Conservation (phyloP, 2,329 filamentous ascomycete genomes). For the Pseudogymnoascus sp. region DNA sequence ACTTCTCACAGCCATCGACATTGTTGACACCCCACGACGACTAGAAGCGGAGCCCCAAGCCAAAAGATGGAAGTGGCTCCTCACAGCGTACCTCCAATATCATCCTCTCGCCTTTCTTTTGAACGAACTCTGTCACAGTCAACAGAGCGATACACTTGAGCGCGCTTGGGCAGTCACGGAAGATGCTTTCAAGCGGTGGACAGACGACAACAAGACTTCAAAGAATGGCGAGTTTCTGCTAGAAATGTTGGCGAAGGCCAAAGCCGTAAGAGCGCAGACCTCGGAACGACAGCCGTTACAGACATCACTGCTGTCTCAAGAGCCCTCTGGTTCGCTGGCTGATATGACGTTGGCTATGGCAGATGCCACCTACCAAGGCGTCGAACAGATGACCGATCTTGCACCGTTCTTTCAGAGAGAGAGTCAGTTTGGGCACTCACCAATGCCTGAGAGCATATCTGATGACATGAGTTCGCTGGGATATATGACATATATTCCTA, state of each 20-base stretch:
- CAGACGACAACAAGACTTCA: neutral
- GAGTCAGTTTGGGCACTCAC: neutral
- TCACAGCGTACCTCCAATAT: neutral
- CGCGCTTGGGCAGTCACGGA: neutral
- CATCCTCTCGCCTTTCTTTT: neutral
- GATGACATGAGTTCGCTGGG: neutral
- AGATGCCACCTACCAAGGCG: neutral
- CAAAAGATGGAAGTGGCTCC: slow-evolving; percentile 1
- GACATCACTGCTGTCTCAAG: neutral
- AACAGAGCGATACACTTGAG: neutral
- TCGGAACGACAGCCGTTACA: neutral
- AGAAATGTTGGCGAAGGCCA: neutral
- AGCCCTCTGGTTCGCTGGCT: neutral
- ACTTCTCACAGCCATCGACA: slow-evolving; percentile 1
- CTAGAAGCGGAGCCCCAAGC: neutral
- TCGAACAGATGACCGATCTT: neutral
- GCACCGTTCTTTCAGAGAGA: neutral
- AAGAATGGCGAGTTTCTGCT: neutral
- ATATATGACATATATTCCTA: neutral
- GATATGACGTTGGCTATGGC: neutral
- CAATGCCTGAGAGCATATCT: neutral
- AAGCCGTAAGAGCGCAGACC: neutral
- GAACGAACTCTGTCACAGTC: neutral
- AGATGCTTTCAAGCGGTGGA: neutral
- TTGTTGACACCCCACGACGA: neutral